A percentile compares a stretch with the other conserved stretches of the same genome.
Evolutionary conservation across 257 asterid species (phyloP).

Genomic region (Handroanthus guayacan): DNA sequence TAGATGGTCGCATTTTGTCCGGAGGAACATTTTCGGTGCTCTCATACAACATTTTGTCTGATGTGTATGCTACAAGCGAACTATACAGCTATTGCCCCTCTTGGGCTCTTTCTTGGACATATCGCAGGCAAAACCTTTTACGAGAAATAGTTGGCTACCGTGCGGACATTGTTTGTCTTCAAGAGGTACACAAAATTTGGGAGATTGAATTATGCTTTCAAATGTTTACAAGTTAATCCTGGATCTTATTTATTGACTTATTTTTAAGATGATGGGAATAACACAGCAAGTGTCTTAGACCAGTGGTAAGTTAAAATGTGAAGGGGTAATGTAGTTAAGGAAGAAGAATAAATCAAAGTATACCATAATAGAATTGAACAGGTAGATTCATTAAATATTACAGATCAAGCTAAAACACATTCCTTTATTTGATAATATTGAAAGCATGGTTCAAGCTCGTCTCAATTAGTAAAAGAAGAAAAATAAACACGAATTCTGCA

Average conservation of each 20-base stretch:
- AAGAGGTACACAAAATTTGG: conserved; percentile 70
- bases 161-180: conserved; percentile 96
- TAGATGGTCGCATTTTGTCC: conserved; percentile 63
- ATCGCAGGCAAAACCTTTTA: conserved; percentile 90
- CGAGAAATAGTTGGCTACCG: conserved; percentile 93
- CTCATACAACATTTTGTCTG: conserved; percentile 90
- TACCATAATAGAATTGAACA: no score
- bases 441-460: no score
- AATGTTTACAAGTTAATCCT: not conserved
- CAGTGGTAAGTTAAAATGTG: not conserved
- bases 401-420: no score
- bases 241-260: not conserved
- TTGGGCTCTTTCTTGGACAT: conserved; percentile 99
- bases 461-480: no score
- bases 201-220: conserved; percentile 16
- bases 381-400: no score
- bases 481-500: not conserved
- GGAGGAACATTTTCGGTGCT: conserved; percentile 90
- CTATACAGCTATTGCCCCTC: conserved; percentile 87
- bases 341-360: no score
- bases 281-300: conserved; percentile 2
- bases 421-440: no score
- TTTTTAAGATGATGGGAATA: conserved; percentile 18
- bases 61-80: conserved; percentile 75
- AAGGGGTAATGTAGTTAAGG: not conserved